Percentiles rank a stretch among this genome's conserved stretches.
These are phyloP conservation scores for Collariella sp. DNA, from an alignment of 495 filamentous ascomycete species.

Conservation along the genomic window DNA sequence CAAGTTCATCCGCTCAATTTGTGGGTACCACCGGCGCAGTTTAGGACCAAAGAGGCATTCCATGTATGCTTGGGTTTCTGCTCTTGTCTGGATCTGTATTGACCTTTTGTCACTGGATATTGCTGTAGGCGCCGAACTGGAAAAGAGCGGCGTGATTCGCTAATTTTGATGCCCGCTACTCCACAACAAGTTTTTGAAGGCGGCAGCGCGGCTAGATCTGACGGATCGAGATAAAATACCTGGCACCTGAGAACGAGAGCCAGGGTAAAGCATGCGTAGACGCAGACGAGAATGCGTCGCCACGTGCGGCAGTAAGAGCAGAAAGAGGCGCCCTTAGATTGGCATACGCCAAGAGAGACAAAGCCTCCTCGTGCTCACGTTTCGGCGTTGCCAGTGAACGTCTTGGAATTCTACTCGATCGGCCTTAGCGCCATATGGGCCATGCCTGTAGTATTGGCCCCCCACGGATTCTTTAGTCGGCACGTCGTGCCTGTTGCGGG, in stretches of 20 bases:
- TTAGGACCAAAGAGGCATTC: too few relatives aligned
- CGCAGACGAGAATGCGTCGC: background rate
- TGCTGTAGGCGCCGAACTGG: background rate
- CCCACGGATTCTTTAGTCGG: background rate
- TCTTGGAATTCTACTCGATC: background rate
- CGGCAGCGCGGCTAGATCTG: conserved; percentile 1
- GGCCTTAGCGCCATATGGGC: background rate
- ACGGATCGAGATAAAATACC: background rate
- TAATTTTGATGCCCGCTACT: conserved; percentile 2
- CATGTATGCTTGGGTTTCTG: too few relatives aligned
- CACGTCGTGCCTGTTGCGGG: background rate
- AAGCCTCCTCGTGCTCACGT: background rate
- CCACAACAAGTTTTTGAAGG: background rate
- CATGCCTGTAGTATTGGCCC: background rate
- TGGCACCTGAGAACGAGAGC: background rate
- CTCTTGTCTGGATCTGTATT: too few relatives aligned
- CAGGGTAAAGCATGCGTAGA: background rate
- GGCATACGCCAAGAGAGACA: background rate
- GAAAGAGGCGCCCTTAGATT: background rate
- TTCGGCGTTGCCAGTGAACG: background rate
- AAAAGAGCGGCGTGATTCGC: background rate
- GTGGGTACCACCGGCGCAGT: too few relatives aligned
- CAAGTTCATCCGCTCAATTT: too few relatives aligned
- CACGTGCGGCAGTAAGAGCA: background rate
- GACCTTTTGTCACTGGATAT: too few relatives aligned